Evolutionary conservation across 2,329 filamentous ascomycete species (phyloP), one percentile per base, ranked within the genome.

Genomic region (Trichoderma hamatum): DNA sequence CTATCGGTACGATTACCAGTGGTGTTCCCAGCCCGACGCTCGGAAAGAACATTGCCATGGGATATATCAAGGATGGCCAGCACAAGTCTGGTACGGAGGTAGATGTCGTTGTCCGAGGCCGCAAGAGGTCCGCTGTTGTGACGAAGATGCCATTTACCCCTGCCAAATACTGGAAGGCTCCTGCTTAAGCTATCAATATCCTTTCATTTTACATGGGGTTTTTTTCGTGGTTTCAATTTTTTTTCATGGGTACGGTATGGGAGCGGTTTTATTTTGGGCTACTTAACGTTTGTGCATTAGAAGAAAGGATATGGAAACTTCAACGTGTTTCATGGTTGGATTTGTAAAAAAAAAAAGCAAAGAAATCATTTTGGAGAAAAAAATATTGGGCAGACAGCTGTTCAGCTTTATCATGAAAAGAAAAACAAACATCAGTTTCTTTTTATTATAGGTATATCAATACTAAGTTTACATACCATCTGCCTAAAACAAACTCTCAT

Each of bases 1-100:
- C 88, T 74, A 85, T 98, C 67, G 96, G 96, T 16, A 86, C 84
- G 43, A 85, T 99, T 71, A 99, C 96, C 5, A 97, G 93, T 74
- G 96, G 96, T 19, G 92, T 93, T 73, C 96, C 96, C 0, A 94
- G 91, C 77, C 96, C 96, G 2, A 92, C 91, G 0, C 82, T 97
- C 59, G 90, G 90, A 72, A 91, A 91, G 84, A 97, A 98, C 80
- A 95, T 99, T 71, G 94, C 95, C 68, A 99, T 99, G 96, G 96
- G 90, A 0, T 97, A 97, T 77, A 85, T 97, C 76, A 88, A 89
- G 80, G 89, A 92, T 72, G 93, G 93, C 0, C 82, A 90, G 78
- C 93, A 97, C 79, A 96, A 96, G 85, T 85, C 87, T 36, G 94
- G 93, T 13, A 97, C 93, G 1, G 90, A 95, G 81, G 83, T 97